Conservation (phyloP, 441 rosid species). For the Erodium trifolium region DNA sequence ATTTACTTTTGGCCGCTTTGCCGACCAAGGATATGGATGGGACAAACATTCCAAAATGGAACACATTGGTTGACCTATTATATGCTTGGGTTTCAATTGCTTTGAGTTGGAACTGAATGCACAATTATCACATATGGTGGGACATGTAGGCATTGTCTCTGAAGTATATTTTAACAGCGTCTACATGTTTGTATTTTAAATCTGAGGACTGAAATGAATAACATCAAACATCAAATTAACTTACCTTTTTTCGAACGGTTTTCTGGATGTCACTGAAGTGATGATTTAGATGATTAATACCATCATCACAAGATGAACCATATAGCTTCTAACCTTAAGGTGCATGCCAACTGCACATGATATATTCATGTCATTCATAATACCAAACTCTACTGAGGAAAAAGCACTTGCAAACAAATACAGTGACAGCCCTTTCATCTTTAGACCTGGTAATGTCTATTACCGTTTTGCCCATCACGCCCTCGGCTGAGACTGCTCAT, state of each 20-base stretch:
- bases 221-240: neutral
- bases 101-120: neutral
- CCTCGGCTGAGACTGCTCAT: conserved; percentile 40
- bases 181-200: neutral
- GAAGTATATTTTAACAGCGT: too few species aligned
- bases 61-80: neutral
- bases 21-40: too few species aligned
- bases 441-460: neutral
- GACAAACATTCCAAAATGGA: neutral
- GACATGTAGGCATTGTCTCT: too few species aligned
- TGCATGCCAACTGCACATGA: too few species aligned
- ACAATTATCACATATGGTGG: neutral
- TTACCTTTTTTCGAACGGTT: conserved; percentile 7
- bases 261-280: conserved; percentile 24
- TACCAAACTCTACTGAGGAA: conserved; percentile 11
- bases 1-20: too few species aligned
- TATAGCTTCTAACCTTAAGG: too few species aligned
- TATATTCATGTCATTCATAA: neutral
- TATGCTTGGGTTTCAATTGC: neutral
- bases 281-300: conserved; percentile 73
- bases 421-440: neutral
- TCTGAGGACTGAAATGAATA: neutral
- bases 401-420: conserved; percentile 22
- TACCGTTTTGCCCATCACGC: too few species aligned
- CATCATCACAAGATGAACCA: too few species aligned